Evolutionary conservation across 1,139 yeast genomes (phyloP).

Genomic region (Nematodospora anomalae): DNA sequence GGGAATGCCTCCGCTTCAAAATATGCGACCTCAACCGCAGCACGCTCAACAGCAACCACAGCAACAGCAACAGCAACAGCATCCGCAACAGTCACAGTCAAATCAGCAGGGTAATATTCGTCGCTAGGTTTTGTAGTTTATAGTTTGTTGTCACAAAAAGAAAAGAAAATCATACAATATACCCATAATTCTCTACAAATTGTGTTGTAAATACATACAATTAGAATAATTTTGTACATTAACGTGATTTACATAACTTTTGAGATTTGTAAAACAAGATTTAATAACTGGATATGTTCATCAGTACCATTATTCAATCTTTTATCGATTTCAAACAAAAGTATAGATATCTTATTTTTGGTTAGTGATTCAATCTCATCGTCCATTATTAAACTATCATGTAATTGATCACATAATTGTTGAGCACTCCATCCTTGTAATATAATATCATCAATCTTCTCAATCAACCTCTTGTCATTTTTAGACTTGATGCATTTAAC

Average conservation of each 20-base stretch:
- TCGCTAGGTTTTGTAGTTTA: background rate
- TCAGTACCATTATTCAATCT: conserved; percentile 83
- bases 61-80: conserved; percentile 16
- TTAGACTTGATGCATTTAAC: conserved; percentile 40
- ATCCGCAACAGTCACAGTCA: conserved; percentile 8
- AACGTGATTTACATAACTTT: conserved; percentile 35
- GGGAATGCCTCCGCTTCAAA: conserved; percentile 25
- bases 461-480: conserved; percentile 37
- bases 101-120: background rate
- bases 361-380: conserved; percentile 52
- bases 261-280: conserved; percentile 62
- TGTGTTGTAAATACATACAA: conserved; percentile 5
- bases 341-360: conserved; percentile 64
- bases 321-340: conserved; percentile 74
- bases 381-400: conserved; percentile 65
- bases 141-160: too few relatives aligned
- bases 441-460: conserved; percentile 54
- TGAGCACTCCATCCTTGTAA: conserved; percentile 87
- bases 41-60: conserved; percentile 8
- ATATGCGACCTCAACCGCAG: conserved; percentile 17
- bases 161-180: too few relatives aligned
- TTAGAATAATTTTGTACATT: background rate
- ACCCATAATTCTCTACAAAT: conserved; percentile 3
- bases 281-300: conserved; percentile 82
- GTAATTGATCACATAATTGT: conserved; percentile 76